Percentiles rank a stretch among this genome's conserved stretches.
Conservation (phyloP, 1,139 yeast genomes). For the Kodamaea arcana region DNA sequence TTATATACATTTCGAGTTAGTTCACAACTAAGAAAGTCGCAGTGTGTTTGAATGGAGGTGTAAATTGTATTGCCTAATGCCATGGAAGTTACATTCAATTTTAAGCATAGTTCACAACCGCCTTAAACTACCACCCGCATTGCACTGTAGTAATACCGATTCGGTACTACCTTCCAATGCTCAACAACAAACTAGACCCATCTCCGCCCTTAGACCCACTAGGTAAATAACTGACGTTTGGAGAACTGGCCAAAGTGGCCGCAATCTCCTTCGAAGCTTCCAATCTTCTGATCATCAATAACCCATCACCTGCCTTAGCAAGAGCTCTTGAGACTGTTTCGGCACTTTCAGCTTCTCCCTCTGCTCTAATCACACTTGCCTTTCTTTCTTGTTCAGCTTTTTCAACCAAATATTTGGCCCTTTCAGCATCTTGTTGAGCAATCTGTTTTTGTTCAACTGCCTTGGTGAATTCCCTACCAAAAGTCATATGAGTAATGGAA, state of each 20-base stretch:
- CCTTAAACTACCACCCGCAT: too few relatives aligned
- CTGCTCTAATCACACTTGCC: slow-evolving; percentile 94
- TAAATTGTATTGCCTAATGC: too few relatives aligned
- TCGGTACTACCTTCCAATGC: slow-evolving; percentile 44
- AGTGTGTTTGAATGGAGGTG: too few relatives aligned
- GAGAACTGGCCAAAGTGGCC: slow-evolving; percentile 71
- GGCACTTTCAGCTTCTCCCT: slow-evolving; percentile 99
- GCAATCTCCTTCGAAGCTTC: slow-evolving; percentile 98
- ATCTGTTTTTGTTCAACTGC: slow-evolving; percentile 99
- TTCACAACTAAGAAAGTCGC: too few relatives aligned
- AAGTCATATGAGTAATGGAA: slow-evolving; percentile 96
- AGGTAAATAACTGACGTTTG: slow-evolving; percentile 92
- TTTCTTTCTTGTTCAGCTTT: slow-evolving; percentile 97
- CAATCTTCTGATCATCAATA: slow-evolving; percentile 87
- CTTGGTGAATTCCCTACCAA: slow-evolving; percentile 94
- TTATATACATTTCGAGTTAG: too few relatives aligned
- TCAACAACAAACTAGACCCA: slow-evolving; percentile 36
- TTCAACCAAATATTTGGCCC: slow-evolving; percentile 91
- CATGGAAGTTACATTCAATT: too few relatives aligned
- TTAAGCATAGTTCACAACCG: too few relatives aligned
- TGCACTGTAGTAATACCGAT: too few relatives aligned
- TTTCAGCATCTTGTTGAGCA: slow-evolving; percentile 98
- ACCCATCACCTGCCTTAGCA: slow-evolving; percentile 93
- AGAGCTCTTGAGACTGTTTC: slow-evolving; percentile 92
- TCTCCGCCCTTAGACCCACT: slow-evolving; percentile 36